Conservation (phyloP, 2,329 filamentous ascomycete species). For the Fusarium multiceps region DNA sequence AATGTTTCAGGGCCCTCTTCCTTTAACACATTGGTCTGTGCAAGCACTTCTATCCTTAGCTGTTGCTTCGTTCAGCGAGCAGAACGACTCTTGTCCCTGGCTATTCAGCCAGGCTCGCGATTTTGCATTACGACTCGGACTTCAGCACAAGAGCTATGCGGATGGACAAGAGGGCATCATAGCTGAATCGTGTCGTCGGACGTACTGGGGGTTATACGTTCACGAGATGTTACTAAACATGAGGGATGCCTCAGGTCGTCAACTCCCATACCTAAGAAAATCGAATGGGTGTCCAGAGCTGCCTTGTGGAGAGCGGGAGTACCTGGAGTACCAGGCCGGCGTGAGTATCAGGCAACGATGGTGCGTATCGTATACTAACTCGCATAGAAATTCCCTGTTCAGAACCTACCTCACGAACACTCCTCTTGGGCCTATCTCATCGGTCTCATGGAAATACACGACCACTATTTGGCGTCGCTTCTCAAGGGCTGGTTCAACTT, state of each 20-base stretch:
- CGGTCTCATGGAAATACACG: constrained; percentile 38
- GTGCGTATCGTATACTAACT: constrained; percentile 1
- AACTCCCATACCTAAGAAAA: constrained; percentile 12
- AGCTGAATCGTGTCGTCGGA: constrained; percentile 42
- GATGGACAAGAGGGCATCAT: constrained; percentile 25
- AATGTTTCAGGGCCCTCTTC: constrained; percentile 26
- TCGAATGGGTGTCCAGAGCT: constrained; percentile 29
- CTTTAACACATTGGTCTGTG: constrained; percentile 39
- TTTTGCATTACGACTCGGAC: constrained; percentile 31
- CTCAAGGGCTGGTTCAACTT: background rate
- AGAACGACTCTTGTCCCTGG: background rate
- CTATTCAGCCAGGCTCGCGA: constrained; percentile 23
- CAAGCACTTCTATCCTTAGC: constrained; percentile 39
- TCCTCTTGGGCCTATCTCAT: constrained; percentile 44
- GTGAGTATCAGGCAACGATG: constrained; percentile 16
- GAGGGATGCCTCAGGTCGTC: constrained; percentile 16
- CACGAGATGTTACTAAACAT: constrained; percentile 37
- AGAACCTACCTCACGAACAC: background rate
- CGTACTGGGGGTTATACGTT: constrained; percentile 43
- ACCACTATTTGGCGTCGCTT: constrained; percentile 24
- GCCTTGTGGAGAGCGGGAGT: constrained; percentile 44
- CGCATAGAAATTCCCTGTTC: constrained; percentile 31
- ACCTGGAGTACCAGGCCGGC: constrained; percentile 38
- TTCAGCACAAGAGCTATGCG: constrained; percentile 37
- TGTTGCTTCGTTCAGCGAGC: constrained; percentile 34